A percentile compares a stretch with the other conserved stretches of the same genome.
These are phyloP conservation scores for Hypholoma fasciculare DNA, from an alignment of 768 basidiomycete genomes.

Conservation along the genomic window DNA sequence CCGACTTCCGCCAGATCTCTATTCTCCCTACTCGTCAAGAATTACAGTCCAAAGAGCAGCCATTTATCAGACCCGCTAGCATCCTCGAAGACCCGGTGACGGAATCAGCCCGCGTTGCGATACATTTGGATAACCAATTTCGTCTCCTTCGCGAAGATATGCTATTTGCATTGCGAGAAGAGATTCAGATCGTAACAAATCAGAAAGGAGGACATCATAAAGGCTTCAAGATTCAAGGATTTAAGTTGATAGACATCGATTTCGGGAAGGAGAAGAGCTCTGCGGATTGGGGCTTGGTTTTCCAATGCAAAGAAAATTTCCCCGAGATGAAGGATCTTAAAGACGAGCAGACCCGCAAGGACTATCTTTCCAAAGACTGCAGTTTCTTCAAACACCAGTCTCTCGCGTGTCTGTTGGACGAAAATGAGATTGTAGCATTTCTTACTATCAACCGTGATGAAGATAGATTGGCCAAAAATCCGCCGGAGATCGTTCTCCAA, in stretches of 20 bases:
- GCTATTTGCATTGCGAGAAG: slow-evolving; percentile 25
- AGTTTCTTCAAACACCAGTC: slow-evolving; percentile 56
- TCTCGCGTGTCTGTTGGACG: slow-evolving; percentile 49
- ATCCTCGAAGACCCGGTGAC: slow-evolving; percentile 43
- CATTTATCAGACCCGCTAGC: slow-evolving; percentile 51
- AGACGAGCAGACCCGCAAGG: slow-evolving; percentile 27
- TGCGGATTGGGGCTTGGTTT: slow-evolving; percentile 40
- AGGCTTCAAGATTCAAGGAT: slow-evolving; percentile 36
- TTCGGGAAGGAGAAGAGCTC: slow-evolving; percentile 23
- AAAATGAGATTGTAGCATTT: slow-evolving; percentile 49
- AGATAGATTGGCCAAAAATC: slow-evolving; percentile 43
- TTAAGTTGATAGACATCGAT: slow-evolving; percentile 36
- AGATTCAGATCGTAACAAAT: slow-evolving; percentile 46
- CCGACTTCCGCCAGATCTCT: slow-evolving; percentile 56
- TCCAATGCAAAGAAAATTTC: slow-evolving; percentile 35
- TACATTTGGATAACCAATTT: slow-evolving; percentile 67
- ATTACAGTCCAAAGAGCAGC: slow-evolving; percentile 37
- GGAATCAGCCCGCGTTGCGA: slow-evolving; percentile 35
- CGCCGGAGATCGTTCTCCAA: slow-evolving; percentile 54
- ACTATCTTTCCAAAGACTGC: slow-evolving; percentile 34
- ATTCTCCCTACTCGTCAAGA: slow-evolving; percentile 67
- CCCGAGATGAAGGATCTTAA: slow-evolving; percentile 23
- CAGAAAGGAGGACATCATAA: slow-evolving; percentile 41
- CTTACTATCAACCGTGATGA: slow-evolving; percentile 56
- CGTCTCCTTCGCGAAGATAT: slow-evolving; percentile 58